Conservation (phyloP, 2,329 filamentous ascomycete genomes). For the Colletotrichum lini region DNA sequence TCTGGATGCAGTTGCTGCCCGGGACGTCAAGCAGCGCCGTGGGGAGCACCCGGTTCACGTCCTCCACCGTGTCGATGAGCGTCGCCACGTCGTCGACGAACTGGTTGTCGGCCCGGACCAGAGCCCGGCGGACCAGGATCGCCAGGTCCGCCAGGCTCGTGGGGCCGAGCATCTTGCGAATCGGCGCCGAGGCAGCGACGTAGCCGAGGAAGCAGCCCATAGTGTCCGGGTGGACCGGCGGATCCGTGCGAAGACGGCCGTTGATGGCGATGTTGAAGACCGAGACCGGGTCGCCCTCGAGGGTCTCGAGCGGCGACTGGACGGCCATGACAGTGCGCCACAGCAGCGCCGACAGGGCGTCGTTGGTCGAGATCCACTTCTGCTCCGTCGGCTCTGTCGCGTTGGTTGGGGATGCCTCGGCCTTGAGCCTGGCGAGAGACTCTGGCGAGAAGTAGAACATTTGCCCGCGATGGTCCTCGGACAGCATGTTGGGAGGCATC, state of each 20-base stretch:
- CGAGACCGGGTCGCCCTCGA: constrained; percentile 49
- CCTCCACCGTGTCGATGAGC: constrained; percentile 50
- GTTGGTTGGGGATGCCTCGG: constrained; percentile 49
- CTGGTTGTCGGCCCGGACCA: constrained; percentile 50
- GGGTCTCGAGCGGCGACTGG: constrained; percentile 25
- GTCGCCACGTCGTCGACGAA: constrained; percentile 51
- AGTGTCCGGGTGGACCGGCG: constrained; percentile 52
- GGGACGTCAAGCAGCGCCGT: constrained; percentile 55
- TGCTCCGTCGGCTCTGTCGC: constrained; percentile 43
- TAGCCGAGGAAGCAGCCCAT: constrained; percentile 58
- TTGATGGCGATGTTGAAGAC: constrained; percentile 57
- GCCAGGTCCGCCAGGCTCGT: constrained; percentile 53
- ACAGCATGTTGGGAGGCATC: constrained; percentile 51
- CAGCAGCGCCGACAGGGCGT: constrained; percentile 34
- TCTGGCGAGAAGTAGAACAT: constrained; percentile 51
- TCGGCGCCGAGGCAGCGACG: constrained; percentile 47
- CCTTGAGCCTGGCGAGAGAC: constrained; percentile 49
- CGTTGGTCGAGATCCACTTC: constrained; percentile 49
- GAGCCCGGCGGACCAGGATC: constrained; percentile 50
- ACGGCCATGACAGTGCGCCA: constrained; percentile 42
- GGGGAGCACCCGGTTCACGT: constrained; percentile 50
- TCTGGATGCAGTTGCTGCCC: constrained; percentile 52
- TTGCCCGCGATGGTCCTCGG: constrained; percentile 50
- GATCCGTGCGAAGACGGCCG: constrained; percentile 52
- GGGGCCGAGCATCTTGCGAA: constrained; percentile 49